phyloP scores from a whole-genome alignment of 371 early-diverging fungal genomes.

The Conidiobolus coronatus region DNA sequence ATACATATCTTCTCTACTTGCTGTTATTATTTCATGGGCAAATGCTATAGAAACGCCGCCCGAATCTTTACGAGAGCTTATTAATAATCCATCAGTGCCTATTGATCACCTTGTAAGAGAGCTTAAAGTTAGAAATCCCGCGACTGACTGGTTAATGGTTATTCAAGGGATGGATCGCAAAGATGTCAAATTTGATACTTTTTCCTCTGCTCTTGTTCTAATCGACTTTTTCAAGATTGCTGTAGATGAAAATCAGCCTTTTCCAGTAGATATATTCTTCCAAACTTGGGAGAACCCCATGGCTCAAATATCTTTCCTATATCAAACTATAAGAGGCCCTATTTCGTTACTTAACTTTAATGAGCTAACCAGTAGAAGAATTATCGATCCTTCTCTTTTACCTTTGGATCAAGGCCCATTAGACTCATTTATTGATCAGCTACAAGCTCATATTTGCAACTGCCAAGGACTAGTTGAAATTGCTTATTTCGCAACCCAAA shows the following conservation, averaged over 20 bases:
- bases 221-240: background rate
- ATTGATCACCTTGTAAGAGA: too few relatives aligned
- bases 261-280: background rate
- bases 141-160: background rate
- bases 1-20: too few relatives aligned
- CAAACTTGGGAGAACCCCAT: background rate
- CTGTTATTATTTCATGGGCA: too few relatives aligned
- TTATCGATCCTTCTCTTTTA: background rate
- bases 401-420: background rate
- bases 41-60: too few relatives aligned
- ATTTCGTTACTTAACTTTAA: background rate
- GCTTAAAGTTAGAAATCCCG: too few relatives aligned
- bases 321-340: background rate
- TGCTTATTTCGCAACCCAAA: background rate
- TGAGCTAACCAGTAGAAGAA: background rate
- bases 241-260: background rate
- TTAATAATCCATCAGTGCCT: too few relatives aligned
- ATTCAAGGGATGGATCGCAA: background rate
- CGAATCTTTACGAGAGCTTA: too few relatives aligned
- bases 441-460: background rate
- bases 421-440: background rate
- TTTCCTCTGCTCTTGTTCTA: background rate
- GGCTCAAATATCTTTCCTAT: conserved; percentile 3
- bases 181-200: background rate
- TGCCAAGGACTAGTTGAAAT: background rate